A percentile compares a stretch with the other conserved stretches of the same genome.
These are phyloP conservation scores for Lanmaoa rubissima DNA, from an alignment of 768 basidiomycete species.

Conservation along the genomic window DNA sequence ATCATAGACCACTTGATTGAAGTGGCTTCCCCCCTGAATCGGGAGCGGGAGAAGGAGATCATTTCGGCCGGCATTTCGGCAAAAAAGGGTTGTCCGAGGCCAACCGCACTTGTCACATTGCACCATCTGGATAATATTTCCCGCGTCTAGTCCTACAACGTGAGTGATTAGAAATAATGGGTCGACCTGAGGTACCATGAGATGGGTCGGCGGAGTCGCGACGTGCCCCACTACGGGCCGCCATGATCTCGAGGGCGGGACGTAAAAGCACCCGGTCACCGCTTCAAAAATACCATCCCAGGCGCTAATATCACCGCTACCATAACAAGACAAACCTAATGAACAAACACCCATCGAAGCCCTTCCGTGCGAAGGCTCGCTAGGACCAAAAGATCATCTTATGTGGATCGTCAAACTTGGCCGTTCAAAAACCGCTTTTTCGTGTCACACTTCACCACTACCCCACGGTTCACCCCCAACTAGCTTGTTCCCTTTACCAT, in stretches of 20 bases:
- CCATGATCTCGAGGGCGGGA: background rate
- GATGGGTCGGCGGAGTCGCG: background rate
- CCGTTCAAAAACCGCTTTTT: conserved; percentile 22
- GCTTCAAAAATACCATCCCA: background rate
- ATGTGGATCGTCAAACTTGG: background rate
- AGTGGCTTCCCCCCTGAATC: background rate
- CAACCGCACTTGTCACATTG: background rate
- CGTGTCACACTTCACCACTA: background rate
- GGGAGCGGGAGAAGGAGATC: background rate
- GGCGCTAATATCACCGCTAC: conserved; percentile 7
- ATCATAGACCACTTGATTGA: background rate
- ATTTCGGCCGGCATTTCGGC: background rate
- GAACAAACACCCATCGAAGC: conserved; percentile 8
- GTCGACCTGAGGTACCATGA: background rate
- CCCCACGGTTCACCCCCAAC: background rate
- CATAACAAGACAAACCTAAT: conserved; percentile 5
- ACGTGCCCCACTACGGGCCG: background rate
- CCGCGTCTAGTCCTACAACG: background rate
- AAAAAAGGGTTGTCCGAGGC: background rate
- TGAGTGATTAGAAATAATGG: background rate
- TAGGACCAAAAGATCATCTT: conserved; percentile 14
- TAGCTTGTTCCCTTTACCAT: too few species aligned
- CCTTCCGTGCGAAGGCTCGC: conserved; percentile 21
- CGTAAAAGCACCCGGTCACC: conserved; percentile 9
- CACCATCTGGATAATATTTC: background rate